phyloP scores from a whole-genome alignment of 2,329 filamentous ascomycete genomes.

The Apiospora koreana region DNA sequence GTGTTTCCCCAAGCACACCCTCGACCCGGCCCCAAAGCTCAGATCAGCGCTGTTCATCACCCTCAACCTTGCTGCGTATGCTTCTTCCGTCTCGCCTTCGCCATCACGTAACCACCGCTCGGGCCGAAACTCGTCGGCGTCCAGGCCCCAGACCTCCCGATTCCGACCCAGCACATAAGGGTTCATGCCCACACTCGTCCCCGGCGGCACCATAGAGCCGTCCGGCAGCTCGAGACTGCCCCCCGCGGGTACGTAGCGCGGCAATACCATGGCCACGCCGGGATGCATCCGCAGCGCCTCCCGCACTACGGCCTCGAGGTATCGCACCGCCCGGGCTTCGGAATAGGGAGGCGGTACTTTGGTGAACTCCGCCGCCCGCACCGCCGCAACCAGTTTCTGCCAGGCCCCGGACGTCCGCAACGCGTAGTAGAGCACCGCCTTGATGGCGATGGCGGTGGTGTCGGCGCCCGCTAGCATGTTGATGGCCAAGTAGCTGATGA shows the following conservation, averaged over 20 bases:
- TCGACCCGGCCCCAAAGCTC: constrained; percentile 14
- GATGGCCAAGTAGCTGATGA: constrained; percentile 26
- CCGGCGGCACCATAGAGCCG: constrained; percentile 26
- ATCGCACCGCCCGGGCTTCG: constrained; percentile 15
- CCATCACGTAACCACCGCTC: constrained; percentile 44
- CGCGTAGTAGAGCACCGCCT: constrained; percentile 33
- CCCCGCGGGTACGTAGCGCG: constrained; percentile 41
- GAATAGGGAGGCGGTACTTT: neutral
- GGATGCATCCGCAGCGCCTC: constrained; percentile 47
- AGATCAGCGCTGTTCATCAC: constrained; percentile 47
- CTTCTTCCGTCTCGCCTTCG: constrained; percentile 19
- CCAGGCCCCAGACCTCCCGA: constrained; percentile 38
- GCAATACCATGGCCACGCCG: constrained; percentile 39
- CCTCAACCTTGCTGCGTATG: constrained; percentile 43
- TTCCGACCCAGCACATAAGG: constrained; percentile 32
- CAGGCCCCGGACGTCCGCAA: constrained; percentile 27
- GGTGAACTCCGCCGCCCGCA: neutral
- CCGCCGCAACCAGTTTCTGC: constrained; percentile 18
- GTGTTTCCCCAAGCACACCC: constrained; percentile 20
- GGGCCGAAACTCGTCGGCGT: constrained; percentile 40
- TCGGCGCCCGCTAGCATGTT: constrained; percentile 17
- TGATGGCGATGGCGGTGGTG: constrained; percentile 23
- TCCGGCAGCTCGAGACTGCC: constrained; percentile 26
- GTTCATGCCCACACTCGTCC: constrained; percentile 31
- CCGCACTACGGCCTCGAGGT: constrained; percentile 45